These are phyloP conservation scores for Penicillium diatomitis DNA, from an alignment of 495 filamentous ascomycete species.

Conservation along the genomic window DNA sequence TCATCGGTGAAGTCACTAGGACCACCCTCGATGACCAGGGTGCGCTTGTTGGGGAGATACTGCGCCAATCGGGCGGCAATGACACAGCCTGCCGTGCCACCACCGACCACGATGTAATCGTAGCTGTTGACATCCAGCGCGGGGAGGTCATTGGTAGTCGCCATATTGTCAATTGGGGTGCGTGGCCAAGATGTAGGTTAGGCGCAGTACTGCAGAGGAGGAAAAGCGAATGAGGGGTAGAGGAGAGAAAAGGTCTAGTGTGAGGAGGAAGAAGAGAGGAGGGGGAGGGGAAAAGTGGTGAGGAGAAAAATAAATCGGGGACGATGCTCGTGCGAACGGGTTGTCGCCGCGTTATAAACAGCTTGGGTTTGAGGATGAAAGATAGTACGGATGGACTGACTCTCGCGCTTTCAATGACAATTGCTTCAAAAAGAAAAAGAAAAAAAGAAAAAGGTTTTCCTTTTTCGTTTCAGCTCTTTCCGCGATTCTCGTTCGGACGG, in stretches of 20 bases:
- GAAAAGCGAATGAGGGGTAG: too few species aligned
- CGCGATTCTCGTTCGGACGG: too few species aligned
- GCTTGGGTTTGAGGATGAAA: too few species aligned
- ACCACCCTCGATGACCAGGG: constrained; percentile 58
- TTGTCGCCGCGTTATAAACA: constrained; percentile 2
- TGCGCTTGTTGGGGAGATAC: constrained; percentile 56
- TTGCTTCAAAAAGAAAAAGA: too few species aligned
- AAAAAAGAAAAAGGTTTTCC: too few species aligned
- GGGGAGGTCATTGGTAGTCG: constrained; percentile 53
- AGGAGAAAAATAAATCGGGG: background rate
- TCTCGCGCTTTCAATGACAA: too few species aligned
- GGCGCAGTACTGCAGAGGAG: too few species aligned
- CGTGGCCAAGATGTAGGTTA: too few species aligned
- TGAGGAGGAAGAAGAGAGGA: background rate
- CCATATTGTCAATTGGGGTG: constrained; percentile 26
- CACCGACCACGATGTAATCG: constrained; percentile 81
- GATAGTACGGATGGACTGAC: too few species aligned
- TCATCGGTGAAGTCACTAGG: constrained; percentile 56
- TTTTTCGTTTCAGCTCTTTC: too few species aligned
- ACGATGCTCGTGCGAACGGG: background rate
- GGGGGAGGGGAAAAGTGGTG: background rate
- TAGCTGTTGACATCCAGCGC: constrained; percentile 54
- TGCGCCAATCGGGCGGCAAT: constrained; percentile 63
- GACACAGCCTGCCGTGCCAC: constrained; percentile 81
- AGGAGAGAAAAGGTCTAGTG: background rate